Evolutionary conservation across 257 asterid species (phyloP).

Genomic region (Penstemon davidsonii): DNA sequence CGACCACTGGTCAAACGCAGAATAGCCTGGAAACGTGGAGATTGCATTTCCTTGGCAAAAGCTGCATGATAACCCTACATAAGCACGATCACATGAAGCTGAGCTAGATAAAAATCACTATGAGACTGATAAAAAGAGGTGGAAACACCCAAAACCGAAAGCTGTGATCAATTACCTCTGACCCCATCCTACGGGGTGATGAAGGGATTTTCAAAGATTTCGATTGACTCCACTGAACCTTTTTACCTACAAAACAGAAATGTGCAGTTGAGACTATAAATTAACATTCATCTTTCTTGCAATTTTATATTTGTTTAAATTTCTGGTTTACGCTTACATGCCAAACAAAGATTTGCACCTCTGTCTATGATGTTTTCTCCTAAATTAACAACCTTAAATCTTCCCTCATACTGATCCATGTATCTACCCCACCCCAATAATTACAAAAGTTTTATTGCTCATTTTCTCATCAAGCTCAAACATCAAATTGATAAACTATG

Average conservation of each 20-base stretch:
- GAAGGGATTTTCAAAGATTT: constrained; percentile 59
- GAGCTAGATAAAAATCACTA: constrained; percentile 23
- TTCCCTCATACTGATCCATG: not conserved
- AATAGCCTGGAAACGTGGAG: constrained; percentile 95
- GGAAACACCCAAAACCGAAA: not conserved
- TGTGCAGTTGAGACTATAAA: constrained; percentile 21
- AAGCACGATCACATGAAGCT: constrained; percentile 35
- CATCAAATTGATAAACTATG: not conserved
- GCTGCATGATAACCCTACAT: constrained; percentile 73
- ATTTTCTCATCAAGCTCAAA: not conserved
- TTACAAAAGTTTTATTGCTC: not conserved
- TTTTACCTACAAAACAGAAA: constrained; percentile 51
- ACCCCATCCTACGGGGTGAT: constrained; percentile 42
- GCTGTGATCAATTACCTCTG: constrained; percentile 53
- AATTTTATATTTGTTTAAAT: constrained; percentile 7
- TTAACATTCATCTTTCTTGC: not conserved
- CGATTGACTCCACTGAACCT: constrained; percentile 65
- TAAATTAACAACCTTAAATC: not conserved
- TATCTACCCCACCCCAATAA: not conserved
- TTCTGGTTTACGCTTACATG: not conserved
- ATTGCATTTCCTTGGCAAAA: constrained; percentile 85
- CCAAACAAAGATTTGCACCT: constrained; percentile 3
- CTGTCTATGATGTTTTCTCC: constrained; percentile 5
- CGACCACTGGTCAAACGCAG: constrained; percentile 84
- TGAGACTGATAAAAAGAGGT: constrained; percentile 10